Evolutionary conservation across 768 basidiomycete species (phyloP).

Genomic region (Ramaria rubella): DNA sequence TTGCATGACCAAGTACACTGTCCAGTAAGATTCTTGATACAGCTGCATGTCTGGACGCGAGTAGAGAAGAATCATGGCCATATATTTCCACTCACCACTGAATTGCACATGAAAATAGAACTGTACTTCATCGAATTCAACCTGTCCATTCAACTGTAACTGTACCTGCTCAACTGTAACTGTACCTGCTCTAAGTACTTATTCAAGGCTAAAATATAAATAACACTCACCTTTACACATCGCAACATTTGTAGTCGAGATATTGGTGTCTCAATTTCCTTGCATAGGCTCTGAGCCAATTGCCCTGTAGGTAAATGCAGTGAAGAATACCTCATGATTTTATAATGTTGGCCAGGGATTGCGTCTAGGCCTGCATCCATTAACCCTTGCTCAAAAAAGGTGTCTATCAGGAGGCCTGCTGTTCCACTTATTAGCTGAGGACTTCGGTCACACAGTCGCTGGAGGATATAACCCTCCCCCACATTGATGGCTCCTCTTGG

Average conservation of each 20-base stretch:
- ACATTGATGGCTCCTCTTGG: neutral
- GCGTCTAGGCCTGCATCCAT: neutral
- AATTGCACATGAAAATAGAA: neutral
- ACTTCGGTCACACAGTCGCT: neutral
- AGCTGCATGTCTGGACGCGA: neutral
- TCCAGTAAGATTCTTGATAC: neutral
- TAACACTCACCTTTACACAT: neutral
- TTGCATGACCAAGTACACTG: neutral
- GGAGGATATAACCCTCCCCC: neutral
- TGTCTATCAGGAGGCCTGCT: no score
- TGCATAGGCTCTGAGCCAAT: neutral
- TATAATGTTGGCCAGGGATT: neutral
- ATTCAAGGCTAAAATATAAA: neutral
- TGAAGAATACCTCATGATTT: neutral
- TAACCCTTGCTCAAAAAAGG: neutral
- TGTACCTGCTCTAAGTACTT: neutral
- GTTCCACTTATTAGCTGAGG: neutral
- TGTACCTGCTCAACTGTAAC: neutral
- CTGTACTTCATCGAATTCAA: neutral
- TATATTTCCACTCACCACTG: neutral
- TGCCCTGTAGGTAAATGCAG: conserved; percentile 1
- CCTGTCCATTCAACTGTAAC: neutral
- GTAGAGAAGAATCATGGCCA: neutral
- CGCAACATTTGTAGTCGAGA: neutral
- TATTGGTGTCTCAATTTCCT: neutral